A percentile compares a stretch with the other conserved stretches of the same genome.
These are phyloP conservation scores for Soucietia sequanensis DNA, from an alignment of 805 yeast species.

Conservation along the genomic window DNA sequence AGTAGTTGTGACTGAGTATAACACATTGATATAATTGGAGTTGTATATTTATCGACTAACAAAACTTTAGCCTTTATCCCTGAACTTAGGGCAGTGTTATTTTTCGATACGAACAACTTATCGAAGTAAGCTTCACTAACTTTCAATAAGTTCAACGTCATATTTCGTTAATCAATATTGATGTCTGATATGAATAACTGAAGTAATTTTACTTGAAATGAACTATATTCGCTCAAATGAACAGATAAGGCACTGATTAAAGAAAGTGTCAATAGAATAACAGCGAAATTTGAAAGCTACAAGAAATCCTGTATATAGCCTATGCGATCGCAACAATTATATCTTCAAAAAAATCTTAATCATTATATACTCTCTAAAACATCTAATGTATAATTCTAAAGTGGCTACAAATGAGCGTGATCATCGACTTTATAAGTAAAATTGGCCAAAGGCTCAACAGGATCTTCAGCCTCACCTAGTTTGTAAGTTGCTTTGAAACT, in stretches of 20 bases:
- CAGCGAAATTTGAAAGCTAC: too few species aligned
- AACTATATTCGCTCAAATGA: too few species aligned
- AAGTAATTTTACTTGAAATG: too few species aligned
- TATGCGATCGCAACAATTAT: too few species aligned
- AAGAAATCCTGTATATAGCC: too few species aligned
- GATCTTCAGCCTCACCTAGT: conserved; percentile 57
- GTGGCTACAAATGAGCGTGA: conserved; percentile 15
- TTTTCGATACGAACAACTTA: conserved; percentile 22
- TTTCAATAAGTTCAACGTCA: conserved; percentile 26
- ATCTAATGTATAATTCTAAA: conserved; percentile 1
- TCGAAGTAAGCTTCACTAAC: conserved; percentile 31
- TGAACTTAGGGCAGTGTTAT: conserved; percentile 13
- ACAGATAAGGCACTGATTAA: too few species aligned
- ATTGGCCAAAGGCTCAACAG: conserved; percentile 19
- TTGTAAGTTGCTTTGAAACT: conserved; percentile 55
- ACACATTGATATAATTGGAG: conserved; percentile 81
- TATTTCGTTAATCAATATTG: too few species aligned
- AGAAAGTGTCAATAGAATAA: too few species aligned
- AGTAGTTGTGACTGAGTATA: conserved; percentile 84
- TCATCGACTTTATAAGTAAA: conserved; percentile 24
- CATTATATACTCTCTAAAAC: not conserved
- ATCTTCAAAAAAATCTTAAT: too few species aligned
- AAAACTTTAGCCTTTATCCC: conserved; percentile 61
- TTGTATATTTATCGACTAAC: conserved; percentile 76
- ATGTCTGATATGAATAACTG: too few species aligned